Evolutionary conservation across 345 rosid genomes (phyloP), one percentile per base, ranked within the genome.

Genomic region (Streptanthus diversifolius): DNA sequence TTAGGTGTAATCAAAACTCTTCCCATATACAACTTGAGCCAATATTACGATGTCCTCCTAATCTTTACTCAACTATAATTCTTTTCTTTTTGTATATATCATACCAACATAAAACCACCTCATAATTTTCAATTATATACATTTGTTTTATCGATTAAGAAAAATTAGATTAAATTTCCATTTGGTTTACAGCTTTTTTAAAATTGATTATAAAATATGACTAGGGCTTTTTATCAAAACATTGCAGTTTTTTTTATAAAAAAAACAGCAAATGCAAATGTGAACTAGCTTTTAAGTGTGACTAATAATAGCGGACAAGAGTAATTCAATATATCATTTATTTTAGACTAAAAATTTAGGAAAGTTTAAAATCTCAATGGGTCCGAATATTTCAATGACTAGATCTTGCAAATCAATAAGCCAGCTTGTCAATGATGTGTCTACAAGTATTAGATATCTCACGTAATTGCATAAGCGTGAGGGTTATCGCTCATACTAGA

Each of bases 1-100:
- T 73, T 36, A 45, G 52, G 51, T 56, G 72, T 56, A 65, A 73
- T 73, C 18, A 17, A 65, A 73, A 56, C 25, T 47, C 64, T 13
- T 56, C 68, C 39, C 33, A 65, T 56, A 45, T 15, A 65, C 49
- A 53, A 64, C 63, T 39, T 39, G 52, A 39, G 22, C 35, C 62
- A 53, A 17, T 30, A 35, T 33, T 15, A 64, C 57, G 30, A 35
- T 72, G 44, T 72, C 63, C 52, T 40, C 2, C 29, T 53, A 22
- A 27, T 53, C 51, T 53, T 39, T 43, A 30, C 33, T 41, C 30
- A 11, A 39, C 29, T 32, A 54, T 19, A 22, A 19, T 62, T 52
- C 8, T n/a, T n/a, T n/a, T n/a, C n/a, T n/a, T n/a, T n/a, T n/a
- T n/a, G 39, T 27, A 25, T 9, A 15, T 21, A 21, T 33, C 10